Conservation (phyloP, 495 filamentous ascomycete genomes). For the Penicillium steckii region DNA sequence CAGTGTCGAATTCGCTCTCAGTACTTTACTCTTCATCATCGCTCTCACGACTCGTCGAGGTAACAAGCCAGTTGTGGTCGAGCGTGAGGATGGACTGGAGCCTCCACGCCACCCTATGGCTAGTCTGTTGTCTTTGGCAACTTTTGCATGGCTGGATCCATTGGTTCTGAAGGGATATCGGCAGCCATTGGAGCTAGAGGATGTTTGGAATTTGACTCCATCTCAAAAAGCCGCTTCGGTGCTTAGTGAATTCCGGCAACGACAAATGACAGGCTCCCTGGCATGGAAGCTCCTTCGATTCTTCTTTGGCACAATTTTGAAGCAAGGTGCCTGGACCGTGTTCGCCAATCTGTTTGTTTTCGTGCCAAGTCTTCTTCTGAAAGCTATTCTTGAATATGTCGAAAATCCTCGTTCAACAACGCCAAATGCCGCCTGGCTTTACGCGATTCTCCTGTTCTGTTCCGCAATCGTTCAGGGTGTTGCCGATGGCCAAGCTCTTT, state of each 20-base stretch:
- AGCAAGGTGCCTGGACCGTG: constrained; percentile 78
- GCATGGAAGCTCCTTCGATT: constrained; percentile 79
- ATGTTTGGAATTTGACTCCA: constrained; percentile 89
- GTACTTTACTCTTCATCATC: constrained; percentile 69
- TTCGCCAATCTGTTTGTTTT: constrained; percentile 81
- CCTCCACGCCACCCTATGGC: constrained; percentile 83
- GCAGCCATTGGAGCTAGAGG: constrained; percentile 74
- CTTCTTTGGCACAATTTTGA: constrained; percentile 73
- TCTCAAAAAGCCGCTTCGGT: constrained; percentile 83
- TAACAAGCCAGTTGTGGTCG: constrained; percentile 82
- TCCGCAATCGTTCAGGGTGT: constrained; percentile 76
- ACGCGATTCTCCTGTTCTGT: constrained; percentile 84
- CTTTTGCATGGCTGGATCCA: constrained; percentile 87
- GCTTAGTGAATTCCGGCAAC: constrained; percentile 76
- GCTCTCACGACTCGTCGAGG: constrained; percentile 82
- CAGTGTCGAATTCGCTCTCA: constrained; percentile 69
- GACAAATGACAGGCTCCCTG: constrained; percentile 79
- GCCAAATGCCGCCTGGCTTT: constrained; percentile 91
- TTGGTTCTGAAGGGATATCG: constrained; percentile 90
- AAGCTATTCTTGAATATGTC: constrained; percentile 88
- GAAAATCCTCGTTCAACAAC: constrained; percentile 78
- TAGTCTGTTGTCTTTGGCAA: constrained; percentile 81
- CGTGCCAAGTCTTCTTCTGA: constrained; percentile 85
- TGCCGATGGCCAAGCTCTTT: constrained; percentile 84
- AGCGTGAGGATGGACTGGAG: constrained; percentile 82